Evolutionary conservation across 2,329 filamentous ascomycete species (phyloP), one percentile per base, ranked within the genome.

Genomic region (Sclerotinia borealis): DNA sequence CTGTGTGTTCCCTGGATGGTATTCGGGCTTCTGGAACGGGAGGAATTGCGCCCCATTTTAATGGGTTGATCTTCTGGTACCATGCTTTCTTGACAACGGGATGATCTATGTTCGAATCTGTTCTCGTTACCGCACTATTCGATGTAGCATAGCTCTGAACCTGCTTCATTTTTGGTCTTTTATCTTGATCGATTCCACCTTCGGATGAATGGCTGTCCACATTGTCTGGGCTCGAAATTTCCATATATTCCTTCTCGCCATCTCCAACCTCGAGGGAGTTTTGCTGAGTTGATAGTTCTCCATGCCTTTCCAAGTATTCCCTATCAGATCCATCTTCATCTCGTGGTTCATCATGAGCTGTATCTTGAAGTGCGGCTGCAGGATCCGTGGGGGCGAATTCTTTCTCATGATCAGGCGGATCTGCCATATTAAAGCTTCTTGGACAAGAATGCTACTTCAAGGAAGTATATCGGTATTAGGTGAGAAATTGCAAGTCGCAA

Each of bases 1-100:
- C 93, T 4, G 79, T 81, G 73, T 91, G 81, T 77, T 97, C 93
- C 66, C 83, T 84, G 7, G 85, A 92, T 0, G 80, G 74, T 8
- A 69, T 70, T 63, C 80, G 79, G 69, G 80, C 79, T 54, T 81
- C 76, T 43, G 86, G 86, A 0, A 88, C 77, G 0, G 82, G 78
- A 1, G 85, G 83, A 2, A 81, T 76, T 39, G 74, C 66, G 5
- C 85, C 83, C 85, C 85, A 88, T 72, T 78, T 79, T 67, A 89
- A 70, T 2, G 86, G 86, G 68, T 89, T 89, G 37, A 80, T 68
- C 48, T 79, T 83, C 71, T 84, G 84, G 73, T 85, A 82, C 86
- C 89, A 91, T 73, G 83, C 81, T 72, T 81, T 77, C 59, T 74
- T 25, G 8, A 49, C 70, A 50, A 36, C 66, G 52, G 72, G 65